Base-by-base conservation (phyloP, 805 yeast genomes). In the Saturnispora dispora region DNA sequence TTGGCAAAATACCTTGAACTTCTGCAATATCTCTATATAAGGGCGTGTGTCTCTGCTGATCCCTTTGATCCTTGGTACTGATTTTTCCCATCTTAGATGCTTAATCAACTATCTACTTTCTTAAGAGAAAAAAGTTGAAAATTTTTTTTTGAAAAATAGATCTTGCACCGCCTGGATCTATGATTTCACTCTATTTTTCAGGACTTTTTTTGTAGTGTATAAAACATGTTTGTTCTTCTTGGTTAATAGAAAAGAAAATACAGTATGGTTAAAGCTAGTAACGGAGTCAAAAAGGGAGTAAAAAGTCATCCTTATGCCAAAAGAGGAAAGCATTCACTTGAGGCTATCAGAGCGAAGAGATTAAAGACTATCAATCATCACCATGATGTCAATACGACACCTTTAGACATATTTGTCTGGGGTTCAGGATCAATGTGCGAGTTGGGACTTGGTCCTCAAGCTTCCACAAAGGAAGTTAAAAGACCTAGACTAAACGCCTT, bases 361-460 rank as follows among this genome's bases (percentile, higher is more conserved):
- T 64, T 77, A 53, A 75, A 78, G 9, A 64, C 72, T 30, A 66
- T 79, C 55, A 79, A 78, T 60, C 61, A 58, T 36, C 55, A 61
- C 25, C 75, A 75, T 15, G 15, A 41, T 8, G 51, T 55, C 0
- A 77, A 72, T 56, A 57, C 72, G 2, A 69, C 71, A 25, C 75
- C 78, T 20, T 69, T 91, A 50, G 93, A 89, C 62, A 74, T 93
- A 3, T 91, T 86, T 64, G 95, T 88, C 36, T 93, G 95, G 85
- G 99, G 99, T 40, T 79, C 95, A 1, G 99, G 99, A 2, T 83
- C 96, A 0, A 91, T 93, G 93, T 89, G 97, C 72, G 99, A 93
- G 65, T 74, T 93, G 28, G 99, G 99, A 1, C 73, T 93, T n/a
- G 99, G 99, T 1, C 98, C 98, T 9, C 78, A 74, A n/a, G 88